Evolutionary conservation across 164 flowering plant species (phyloP).

Genomic region (Platanus orientalis): DNA sequence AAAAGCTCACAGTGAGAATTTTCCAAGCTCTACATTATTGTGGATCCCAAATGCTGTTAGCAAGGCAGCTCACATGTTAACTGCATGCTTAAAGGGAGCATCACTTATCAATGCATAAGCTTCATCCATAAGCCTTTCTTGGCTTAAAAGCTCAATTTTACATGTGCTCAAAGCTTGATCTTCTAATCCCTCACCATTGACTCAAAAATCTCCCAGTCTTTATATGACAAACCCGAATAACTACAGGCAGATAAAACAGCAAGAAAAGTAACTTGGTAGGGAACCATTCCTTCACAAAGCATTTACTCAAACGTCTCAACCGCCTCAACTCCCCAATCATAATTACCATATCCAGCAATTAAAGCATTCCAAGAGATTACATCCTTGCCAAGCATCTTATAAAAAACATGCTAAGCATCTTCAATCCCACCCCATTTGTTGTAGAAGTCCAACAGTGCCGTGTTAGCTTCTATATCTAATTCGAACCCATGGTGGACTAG

Average conservation of each 20-base stretch:
- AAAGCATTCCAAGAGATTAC: constrained; percentile 1
- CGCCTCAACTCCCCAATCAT: background rate
- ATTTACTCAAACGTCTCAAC: background rate
- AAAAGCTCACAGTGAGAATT: too few relatives aligned
- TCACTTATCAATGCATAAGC: constrained; percentile 47
- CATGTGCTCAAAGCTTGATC: constrained; percentile 55
- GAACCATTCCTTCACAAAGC: constrained; percentile 5
- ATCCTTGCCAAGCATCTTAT: background rate
- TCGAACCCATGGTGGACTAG: constrained; percentile 60
- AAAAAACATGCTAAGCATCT: constrained; percentile 1
- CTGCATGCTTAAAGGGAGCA: constrained; percentile 45
- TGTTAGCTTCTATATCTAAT: constrained; percentile 51
- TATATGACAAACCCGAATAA: constrained; percentile 21
- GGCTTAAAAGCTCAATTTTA: constrained; percentile 53
- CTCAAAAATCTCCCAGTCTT: too few relatives aligned
- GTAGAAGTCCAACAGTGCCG: constrained; percentile 12
- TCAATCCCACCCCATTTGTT: background rate
- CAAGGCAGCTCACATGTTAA: constrained; percentile 72
- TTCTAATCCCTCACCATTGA: constrained; percentile 43
- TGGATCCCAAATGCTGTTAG: too few relatives aligned
- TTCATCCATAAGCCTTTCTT: constrained; percentile 48
- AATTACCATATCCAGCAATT: background rate
- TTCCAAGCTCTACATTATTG: too few relatives aligned
- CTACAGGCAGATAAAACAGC: constrained; percentile 14
- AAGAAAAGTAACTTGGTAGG: background rate